phyloP scores from a whole-genome alignment of 495 filamentous ascomycete genomes.

The Penicillium cinerascens region DNA sequence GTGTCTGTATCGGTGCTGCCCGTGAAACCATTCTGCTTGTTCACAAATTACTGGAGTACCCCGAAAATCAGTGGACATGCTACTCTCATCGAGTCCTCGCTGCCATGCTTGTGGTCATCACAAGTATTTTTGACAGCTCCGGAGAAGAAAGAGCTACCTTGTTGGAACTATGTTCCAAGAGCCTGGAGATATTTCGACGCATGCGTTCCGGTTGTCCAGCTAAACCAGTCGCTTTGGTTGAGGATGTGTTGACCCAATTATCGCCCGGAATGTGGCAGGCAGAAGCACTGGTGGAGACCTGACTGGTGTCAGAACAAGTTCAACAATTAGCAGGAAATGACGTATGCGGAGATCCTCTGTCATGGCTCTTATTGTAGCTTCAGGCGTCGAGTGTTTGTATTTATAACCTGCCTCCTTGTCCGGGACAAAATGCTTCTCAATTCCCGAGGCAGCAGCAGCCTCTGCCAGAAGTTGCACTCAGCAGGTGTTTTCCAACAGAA shows the following conservation, averaged over 20 bases:
- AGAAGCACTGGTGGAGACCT: neutral
- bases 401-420: constrained; percentile 53
- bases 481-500: constrained; percentile 49
- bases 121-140: neutral
- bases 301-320: neutral
- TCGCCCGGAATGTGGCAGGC: neutral
- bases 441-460: constrained; percentile 15
- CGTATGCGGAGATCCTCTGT: too few relatives aligned
- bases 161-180: neutral
- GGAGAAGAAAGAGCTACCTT: neutral
- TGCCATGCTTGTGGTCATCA: neutral
- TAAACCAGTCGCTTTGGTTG: neutral
- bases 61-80: neutral
- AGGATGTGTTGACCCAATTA: neutral
- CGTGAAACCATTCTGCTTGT: constrained; percentile 4
- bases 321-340: too few relatives aligned
- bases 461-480: constrained; percentile 48
- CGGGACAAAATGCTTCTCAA: constrained; percentile 38
- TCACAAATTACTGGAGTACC: constrained; percentile 1
- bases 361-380: too few relatives aligned
- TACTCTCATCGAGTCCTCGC: constrained; percentile 5
- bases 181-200: neutral
- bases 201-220: neutral
- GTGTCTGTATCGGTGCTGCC: constrained; percentile 9
- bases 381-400: neutral